These are phyloP conservation scores for Pestalotiopsis sp. DNA, from an alignment of 2,329 filamentous ascomycete genomes.

Conservation along the genomic window DNA sequence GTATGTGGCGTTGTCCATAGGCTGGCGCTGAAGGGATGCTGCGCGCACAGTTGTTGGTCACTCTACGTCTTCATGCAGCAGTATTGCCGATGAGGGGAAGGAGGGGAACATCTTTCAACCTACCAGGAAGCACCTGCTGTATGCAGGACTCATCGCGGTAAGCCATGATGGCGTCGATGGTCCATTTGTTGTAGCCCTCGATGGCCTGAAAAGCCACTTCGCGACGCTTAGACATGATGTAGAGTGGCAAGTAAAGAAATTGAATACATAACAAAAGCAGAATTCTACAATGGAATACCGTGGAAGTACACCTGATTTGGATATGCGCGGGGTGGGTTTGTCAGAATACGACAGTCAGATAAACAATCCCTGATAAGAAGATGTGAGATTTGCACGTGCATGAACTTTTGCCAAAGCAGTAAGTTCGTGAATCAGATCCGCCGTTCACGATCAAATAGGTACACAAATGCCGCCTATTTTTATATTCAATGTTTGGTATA, in stretches of 20 bases:
- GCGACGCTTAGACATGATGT: background rate
- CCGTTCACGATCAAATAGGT: background rate
- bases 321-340: background rate
- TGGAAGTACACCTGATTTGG: background rate
- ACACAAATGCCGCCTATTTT: background rate
- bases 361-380: background rate
- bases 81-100: background rate
- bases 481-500: background rate
- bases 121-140: slow-evolving; percentile 2
- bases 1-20: slow-evolving; percentile 4
- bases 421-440: background rate
- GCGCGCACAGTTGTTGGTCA: background rate
- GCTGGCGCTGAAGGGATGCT: slow-evolving; percentile 6
- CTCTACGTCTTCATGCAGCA: background rate
- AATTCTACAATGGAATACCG: background rate
- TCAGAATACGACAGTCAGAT: background rate
- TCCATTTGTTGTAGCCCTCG: slow-evolving; percentile 2
- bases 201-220: background rate
- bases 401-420: background rate
- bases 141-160: background rate
- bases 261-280: background rate
- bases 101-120: background rate
- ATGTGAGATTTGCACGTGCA: too few relatives aligned
- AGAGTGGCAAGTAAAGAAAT: background rate
- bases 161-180: background rate